A percentile compares a stretch with the other conserved stretches of the same genome.
phyloP scores from a whole-genome alignment of 2,329 filamentous ascomycete species.

The Venturiaceae sp. region DNA sequence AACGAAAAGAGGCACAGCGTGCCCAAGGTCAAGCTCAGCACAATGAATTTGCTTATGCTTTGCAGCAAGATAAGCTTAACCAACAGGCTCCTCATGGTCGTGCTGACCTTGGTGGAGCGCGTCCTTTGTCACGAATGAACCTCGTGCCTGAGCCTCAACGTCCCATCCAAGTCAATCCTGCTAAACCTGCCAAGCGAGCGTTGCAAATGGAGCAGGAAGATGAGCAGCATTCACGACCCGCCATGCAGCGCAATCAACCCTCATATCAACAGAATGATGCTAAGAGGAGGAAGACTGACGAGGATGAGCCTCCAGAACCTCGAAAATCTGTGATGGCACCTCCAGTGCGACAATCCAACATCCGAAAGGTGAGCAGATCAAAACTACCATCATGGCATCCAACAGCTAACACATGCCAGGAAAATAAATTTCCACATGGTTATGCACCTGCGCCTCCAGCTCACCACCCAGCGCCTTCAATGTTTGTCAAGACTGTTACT shows the following conservation, averaged over 20 bases:
- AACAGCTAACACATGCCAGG: constrained; percentile 39
- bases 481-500: constrained; percentile 58
- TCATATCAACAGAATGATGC: constrained; percentile 55
- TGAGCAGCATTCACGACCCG: constrained; percentile 42
- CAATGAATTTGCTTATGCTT: constrained; percentile 16
- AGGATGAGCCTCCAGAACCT: constrained; percentile 52
- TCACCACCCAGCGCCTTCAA: constrained; percentile 28
- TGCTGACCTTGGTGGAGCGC: constrained; percentile 38
- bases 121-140: constrained; percentile 52
- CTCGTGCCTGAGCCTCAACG: constrained; percentile 52
- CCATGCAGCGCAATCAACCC: constrained; percentile 43
- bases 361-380: constrained; percentile 51
- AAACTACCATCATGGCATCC: constrained; percentile 18
- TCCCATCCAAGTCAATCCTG: constrained; percentile 53
- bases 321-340: constrained; percentile 66
- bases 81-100: constrained; percentile 22
- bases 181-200: constrained; percentile 65
- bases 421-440: constrained; percentile 51
- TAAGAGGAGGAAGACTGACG: constrained; percentile 70
- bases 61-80: constrained; percentile 16
- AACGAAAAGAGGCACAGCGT: constrained; percentile 50
- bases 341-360: constrained; percentile 71
- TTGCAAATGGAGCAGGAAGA: constrained; percentile 56
- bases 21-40: constrained; percentile 38
- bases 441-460: constrained; percentile 50